These are phyloP conservation scores for Chlamydomonas sp. DNA, from an alignment of 139 green algal genomes.

Conservation along the genomic window DNA sequence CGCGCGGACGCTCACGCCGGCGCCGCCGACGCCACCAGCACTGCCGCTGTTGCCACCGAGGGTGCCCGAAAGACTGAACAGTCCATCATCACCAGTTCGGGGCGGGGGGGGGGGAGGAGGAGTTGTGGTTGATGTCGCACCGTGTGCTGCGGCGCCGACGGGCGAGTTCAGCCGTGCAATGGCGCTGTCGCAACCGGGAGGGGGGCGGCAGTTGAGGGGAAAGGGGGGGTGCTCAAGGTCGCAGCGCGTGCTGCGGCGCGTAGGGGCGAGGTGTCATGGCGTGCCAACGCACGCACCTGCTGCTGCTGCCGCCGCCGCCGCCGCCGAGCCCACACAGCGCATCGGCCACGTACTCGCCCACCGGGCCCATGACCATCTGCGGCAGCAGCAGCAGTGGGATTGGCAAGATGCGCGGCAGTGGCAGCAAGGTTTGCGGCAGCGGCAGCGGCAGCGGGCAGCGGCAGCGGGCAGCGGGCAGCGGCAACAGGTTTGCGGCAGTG, in stretches of 20 bases:
- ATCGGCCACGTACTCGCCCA: conserved; percentile 43
- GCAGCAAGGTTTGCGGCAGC: too few relatives aligned
- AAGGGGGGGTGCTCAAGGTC: conserved; percentile 31
- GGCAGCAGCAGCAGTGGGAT: too few relatives aligned
- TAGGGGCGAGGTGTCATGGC: conserved; percentile 23
- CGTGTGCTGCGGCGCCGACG: neutral
- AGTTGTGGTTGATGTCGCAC: neutral
- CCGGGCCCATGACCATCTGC: conserved; percentile 36
- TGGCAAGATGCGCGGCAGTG: too few relatives aligned
- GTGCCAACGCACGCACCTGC: neutral
- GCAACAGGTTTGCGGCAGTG: too few relatives aligned
- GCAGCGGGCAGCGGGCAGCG: too few relatives aligned
- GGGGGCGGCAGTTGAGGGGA: neutral
- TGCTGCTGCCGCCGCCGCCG: neutral
- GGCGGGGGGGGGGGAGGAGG: neutral
- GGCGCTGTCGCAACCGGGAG: too few relatives aligned
- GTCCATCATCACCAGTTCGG: neutral
- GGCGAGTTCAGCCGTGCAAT: neutral
- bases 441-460: too few relatives aligned
- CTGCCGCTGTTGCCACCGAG: neutral
- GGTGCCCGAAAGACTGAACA: neutral
- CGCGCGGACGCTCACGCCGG: neutral
- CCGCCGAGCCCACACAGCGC: too few relatives aligned
- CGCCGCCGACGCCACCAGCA: neutral
- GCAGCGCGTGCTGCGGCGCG: conserved; percentile 26